Evolutionary conservation across 2,329 filamentous ascomycete genomes (phyloP).

Genomic region (Stachybotrys elegans): DNA sequence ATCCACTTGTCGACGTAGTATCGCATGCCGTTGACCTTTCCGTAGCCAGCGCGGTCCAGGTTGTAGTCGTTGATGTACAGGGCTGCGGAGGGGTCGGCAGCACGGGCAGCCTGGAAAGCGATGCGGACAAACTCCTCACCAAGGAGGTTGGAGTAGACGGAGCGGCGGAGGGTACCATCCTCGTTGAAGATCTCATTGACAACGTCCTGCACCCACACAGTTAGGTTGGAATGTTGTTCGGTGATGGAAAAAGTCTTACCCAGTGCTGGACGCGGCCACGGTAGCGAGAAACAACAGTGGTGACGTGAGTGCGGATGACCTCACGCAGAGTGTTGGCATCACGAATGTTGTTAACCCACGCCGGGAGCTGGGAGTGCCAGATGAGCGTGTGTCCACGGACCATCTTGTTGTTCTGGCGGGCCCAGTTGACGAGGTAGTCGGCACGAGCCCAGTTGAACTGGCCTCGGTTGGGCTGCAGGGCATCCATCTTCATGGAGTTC

Average conservation of each 20-base stretch:
- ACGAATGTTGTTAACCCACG: background rate
- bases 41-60: conserved; percentile 52
- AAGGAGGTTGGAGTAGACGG: conserved; percentile 61
- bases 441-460: background rate
- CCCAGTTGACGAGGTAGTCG: background rate
- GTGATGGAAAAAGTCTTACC: no score
- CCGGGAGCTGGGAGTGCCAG: background rate
- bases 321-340: background rate
- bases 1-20: conserved; percentile 58
- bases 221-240: background rate
- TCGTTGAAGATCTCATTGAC: conserved; percentile 47
- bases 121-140: conserved; percentile 64
- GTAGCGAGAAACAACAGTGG: background rate
- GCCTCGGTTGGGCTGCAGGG: background rate
- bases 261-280: no score
- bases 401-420: background rate
- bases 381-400: background rate
- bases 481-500: background rate
- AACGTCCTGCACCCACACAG: no score
- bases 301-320: background rate
- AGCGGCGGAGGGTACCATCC: conserved; percentile 50
- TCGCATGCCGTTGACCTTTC: conserved; percentile 52
- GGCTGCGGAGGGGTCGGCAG: conserved; percentile 59
- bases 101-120: conserved; percentile 61
- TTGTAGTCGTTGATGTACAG: conserved; percentile 73